These are phyloP conservation scores for Manihot esculenta DNA, from an alignment of 441 rosid species.

Conservation along the genomic window DNA sequence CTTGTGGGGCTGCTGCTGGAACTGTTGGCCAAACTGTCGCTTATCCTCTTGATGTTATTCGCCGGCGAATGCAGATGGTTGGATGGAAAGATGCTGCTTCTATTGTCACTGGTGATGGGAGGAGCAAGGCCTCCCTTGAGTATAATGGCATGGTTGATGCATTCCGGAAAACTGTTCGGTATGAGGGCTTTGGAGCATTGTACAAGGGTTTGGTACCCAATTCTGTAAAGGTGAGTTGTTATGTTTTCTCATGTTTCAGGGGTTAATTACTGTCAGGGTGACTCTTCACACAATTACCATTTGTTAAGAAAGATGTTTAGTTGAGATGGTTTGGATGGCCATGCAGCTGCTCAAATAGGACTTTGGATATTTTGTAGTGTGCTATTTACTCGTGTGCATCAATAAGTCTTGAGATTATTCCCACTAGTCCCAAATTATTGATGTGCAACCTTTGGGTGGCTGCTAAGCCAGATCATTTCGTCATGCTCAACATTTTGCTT, in stretches of 20 bases:
- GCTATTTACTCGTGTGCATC: background rate
- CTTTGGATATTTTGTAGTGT: background rate
- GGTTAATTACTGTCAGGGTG: background rate
- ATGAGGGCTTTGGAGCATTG: conserved; percentile 84
- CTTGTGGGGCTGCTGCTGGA: conserved; percentile 95
- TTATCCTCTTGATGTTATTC: conserved; percentile 93
- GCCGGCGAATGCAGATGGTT: conserved; percentile 96
- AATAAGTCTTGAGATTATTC: background rate
- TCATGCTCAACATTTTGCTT: background rate
- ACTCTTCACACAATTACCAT: background rate
- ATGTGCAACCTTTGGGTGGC: background rate
- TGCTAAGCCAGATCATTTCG: too few species aligned
- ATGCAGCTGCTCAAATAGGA: background rate
- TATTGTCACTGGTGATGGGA: conserved; percentile 72
- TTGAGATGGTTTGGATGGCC: background rate
- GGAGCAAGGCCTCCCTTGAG: conserved; percentile 52
- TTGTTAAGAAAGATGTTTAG: background rate
- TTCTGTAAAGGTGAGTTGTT: conserved; percentile 71
- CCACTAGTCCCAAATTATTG: too few species aligned
- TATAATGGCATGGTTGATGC: conserved; percentile 93
- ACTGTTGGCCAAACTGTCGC: conserved; percentile 95
- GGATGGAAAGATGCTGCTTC: conserved; percentile 97
- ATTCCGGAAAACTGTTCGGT: conserved; percentile 75
- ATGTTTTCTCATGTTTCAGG: background rate
- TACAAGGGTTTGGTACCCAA: conserved; percentile 96